phyloP scores from a whole-genome alignment of 805 yeast genomes.

The Huiozyma sinensis region DNA sequence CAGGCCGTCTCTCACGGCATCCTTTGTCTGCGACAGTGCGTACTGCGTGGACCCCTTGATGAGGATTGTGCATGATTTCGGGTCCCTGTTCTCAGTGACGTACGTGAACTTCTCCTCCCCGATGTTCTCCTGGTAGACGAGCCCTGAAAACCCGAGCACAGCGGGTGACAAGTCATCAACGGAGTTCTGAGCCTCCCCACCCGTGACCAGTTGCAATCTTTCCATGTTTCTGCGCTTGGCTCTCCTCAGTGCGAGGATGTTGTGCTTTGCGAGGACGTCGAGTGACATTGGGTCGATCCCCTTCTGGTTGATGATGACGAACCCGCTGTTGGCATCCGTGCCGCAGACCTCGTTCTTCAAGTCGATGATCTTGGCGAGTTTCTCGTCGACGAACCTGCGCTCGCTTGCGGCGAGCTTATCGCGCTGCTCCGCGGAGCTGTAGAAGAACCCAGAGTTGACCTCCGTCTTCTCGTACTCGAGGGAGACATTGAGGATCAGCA shows the following conservation, averaged over 20 bases:
- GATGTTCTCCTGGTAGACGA: conserved; percentile 81
- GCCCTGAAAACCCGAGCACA: conserved; percentile 79
- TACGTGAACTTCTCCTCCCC: conserved; percentile 98
- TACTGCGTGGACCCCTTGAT: conserved; percentile 91
- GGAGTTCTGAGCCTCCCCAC: conserved; percentile 96
- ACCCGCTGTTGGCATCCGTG: conserved; percentile 57
- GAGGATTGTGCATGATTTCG: conserved; percentile 82
- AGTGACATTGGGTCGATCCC: conserved; percentile 98
- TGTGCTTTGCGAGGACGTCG: conserved; percentile 86
- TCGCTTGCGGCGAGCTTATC: conserved; percentile 90
- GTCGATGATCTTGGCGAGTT: conserved; percentile 81
- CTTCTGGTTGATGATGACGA: conserved; percentile 93
- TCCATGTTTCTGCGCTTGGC: conserved; percentile 99
- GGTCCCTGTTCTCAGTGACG: conserved; percentile 81
- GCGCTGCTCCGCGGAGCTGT: conserved; percentile 91
- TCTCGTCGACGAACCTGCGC: conserved; percentile 88
- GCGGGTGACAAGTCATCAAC: conserved; percentile 82
- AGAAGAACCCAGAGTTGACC: conserved; percentile 91
- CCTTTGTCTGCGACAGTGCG: conserved; percentile 83
- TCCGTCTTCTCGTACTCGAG: conserved; percentile 96
- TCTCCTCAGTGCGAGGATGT: conserved; percentile 87
- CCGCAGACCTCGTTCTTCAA: conserved; percentile 89
- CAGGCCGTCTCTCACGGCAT: conserved; percentile 94
- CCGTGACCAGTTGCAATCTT: conserved; percentile 88
- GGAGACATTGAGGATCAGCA: conserved; percentile 84